Conservation (phyloP, 2,329 filamentous ascomycete species). For the Chaetomiaceae sp. region DNA sequence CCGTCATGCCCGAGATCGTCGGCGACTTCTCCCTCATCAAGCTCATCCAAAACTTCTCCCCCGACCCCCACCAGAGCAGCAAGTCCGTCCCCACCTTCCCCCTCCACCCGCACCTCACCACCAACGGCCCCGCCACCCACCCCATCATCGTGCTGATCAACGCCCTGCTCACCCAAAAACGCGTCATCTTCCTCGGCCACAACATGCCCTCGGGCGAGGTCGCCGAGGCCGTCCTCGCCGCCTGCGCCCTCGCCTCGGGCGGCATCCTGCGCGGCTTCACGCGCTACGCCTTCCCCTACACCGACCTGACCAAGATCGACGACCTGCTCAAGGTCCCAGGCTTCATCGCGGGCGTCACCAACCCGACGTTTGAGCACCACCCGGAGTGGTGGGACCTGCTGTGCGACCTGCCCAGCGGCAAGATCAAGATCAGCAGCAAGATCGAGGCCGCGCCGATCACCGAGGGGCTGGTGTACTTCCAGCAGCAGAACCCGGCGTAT, state of each 20-base stretch:
- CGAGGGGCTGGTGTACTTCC: constrained; percentile 81
- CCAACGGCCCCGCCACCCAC: constrained; percentile 81
- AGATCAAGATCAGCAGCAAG: constrained; percentile 87
- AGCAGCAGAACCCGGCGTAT: constrained; percentile 64
- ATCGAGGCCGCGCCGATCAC: constrained; percentile 77
- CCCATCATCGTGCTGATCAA: constrained; percentile 94
- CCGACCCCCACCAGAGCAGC: constrained; percentile 69
- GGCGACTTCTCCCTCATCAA: constrained; percentile 97
- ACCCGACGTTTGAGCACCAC: constrained; percentile 90
- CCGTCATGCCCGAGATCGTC: constrained; percentile 89
- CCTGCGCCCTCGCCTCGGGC: constrained; percentile 87
- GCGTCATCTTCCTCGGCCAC: constrained; percentile 91
- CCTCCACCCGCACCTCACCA: constrained; percentile 87
- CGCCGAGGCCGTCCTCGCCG: constrained; percentile 95
- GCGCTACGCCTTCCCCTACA: constrained; percentile 94
- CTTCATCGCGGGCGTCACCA: constrained; percentile 96
- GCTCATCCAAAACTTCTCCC: constrained; percentile 92
- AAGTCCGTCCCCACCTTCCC: constrained; percentile 78
- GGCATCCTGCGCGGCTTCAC: constrained; percentile 92
- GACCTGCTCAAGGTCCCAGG: constrained; percentile 92
- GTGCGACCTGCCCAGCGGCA: constrained; percentile 84
- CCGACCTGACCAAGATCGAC: constrained; percentile 94
- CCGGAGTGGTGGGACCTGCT: constrained; percentile 98
- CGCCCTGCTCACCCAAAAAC: constrained; percentile 90
- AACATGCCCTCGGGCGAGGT: constrained; percentile 94